These are phyloP conservation scores for Euryodendron excelsum DNA, from an alignment of 148 eudicot genomes.

Conservation along the genomic window DNA sequence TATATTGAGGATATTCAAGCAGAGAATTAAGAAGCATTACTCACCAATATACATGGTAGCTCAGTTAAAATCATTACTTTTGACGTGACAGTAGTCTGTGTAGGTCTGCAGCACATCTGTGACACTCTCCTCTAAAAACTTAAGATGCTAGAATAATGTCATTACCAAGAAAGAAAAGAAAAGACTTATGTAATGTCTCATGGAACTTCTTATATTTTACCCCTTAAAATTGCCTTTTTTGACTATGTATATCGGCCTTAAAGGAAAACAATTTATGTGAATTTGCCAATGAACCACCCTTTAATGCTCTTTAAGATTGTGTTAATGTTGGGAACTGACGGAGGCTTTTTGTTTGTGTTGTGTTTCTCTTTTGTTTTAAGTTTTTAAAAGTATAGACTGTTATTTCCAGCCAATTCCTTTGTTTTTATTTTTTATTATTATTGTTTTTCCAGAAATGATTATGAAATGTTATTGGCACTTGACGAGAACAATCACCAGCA, in stretches of 20 bases:
- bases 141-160: conserved; percentile 1
- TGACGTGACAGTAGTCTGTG: no score
- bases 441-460: conserved; percentile 57
- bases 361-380: neutral
- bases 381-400: neutral
- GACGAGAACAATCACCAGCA: conserved; percentile 85
- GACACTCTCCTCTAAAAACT: no score
- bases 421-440: neutral
- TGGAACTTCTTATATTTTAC: neutral
- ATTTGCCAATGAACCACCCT: neutral
- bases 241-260: neutral
- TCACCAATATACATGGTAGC: no score
- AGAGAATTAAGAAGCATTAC: no score
- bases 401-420: neutral
- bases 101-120: no score
- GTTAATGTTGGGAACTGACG: neutral
- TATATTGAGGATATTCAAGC: neutral
- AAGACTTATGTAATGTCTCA: no score
- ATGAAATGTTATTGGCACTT: conserved; percentile 89
- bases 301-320: neutral
- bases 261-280: neutral
- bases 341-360: neutral
- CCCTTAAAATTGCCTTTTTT: neutral
- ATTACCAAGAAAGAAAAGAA: no score
- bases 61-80: no score